A percentile compares a stretch with the other conserved stretches of the same genome.
Conservation (phyloP, 139 green algal species). For the Spirogloea muscicola region DNA sequence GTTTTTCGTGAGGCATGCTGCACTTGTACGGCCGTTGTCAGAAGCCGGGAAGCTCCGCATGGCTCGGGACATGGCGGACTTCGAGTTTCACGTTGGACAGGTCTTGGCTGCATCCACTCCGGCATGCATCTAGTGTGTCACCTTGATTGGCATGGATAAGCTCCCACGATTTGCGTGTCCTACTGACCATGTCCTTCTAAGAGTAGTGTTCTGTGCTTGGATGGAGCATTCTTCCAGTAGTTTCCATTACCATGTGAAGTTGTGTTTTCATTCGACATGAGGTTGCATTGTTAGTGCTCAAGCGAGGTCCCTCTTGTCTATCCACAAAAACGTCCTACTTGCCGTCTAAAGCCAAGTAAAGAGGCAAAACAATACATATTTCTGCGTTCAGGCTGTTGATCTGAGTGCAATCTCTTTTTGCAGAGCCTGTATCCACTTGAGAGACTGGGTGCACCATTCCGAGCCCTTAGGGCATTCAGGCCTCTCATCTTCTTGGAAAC, state of each 20-base stretch:
- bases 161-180: not conserved
- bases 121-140: too few species aligned
- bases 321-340: too few species aligned
- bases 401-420: not conserved
- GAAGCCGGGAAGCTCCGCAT: slow-evolving; percentile 63
- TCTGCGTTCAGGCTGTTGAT: too few species aligned
- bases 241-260: too few species aligned
- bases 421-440: slow-evolving; percentile 70
- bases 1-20: slow-evolving; percentile 84
- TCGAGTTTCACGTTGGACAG: slow-evolving; percentile 69
- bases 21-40: slow-evolving; percentile 72
- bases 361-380: too few species aligned
- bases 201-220: not conserved
- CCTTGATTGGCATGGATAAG: too few species aligned
- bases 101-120: too few species aligned
- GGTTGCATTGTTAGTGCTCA: too few species aligned
- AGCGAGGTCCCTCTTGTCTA: too few species aligned
- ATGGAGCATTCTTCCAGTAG: too few species aligned
- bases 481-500: slow-evolving; percentile 61
- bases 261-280: too few species aligned
- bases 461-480: slow-evolving; percentile 66
- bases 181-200: not conserved
- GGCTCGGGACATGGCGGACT: slow-evolving; percentile 81
- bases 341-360: too few species aligned
- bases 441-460: slow-evolving; percentile 60